Percentiles rank a stretch among this genome's conserved stretches.
Conservation (phyloP, 352 stramenopile species). For the Aphanomyces euteiches region DNA sequence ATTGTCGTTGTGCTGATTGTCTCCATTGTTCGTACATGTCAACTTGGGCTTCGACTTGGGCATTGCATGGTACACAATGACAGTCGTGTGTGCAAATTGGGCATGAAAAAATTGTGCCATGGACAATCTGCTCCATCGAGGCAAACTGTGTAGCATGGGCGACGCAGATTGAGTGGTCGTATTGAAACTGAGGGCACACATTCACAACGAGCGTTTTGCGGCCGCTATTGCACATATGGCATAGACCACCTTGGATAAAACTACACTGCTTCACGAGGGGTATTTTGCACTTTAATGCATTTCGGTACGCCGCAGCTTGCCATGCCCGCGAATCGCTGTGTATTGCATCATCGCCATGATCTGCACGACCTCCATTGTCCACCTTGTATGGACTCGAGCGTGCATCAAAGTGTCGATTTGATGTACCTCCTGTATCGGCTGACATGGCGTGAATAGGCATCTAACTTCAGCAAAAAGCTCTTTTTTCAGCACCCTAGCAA, state of each 20-base stretch:
- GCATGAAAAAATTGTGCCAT: slow-evolving; percentile 10
- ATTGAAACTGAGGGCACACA: slow-evolving; percentile 21
- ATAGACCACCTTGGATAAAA: slow-evolving; percentile 19
- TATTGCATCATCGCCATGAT: background rate
- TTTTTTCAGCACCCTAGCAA: too few relatives aligned
- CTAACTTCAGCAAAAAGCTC: too few relatives aligned
- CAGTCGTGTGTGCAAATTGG: slow-evolving; percentile 18
- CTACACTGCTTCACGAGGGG: slow-evolving; percentile 14
- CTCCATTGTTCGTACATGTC: slow-evolving; percentile 4
- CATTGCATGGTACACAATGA: slow-evolving; percentile 5
- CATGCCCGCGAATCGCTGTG: background rate
- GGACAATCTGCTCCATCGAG: background rate
- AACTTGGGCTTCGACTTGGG: slow-evolving; percentile 4
- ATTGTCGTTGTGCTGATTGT: too few relatives aligned
- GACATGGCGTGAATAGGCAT: too few relatives aligned
- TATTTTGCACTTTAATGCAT: slow-evolving; percentile 16
- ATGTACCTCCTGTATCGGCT: too few relatives aligned
- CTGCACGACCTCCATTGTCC: too few relatives aligned
- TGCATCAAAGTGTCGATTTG: too few relatives aligned
- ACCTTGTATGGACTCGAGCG: too few relatives aligned
- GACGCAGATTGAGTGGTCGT: slow-evolving; percentile 20
- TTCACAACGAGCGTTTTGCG: slow-evolving; percentile 19
- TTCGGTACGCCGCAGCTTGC: slow-evolving; percentile 9
- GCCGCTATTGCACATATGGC: slow-evolving; percentile 13
- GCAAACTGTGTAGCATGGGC: background rate